Base-by-base conservation (phyloP, 352 stramenopile species). In the Globisporangium lucens region DNA sequence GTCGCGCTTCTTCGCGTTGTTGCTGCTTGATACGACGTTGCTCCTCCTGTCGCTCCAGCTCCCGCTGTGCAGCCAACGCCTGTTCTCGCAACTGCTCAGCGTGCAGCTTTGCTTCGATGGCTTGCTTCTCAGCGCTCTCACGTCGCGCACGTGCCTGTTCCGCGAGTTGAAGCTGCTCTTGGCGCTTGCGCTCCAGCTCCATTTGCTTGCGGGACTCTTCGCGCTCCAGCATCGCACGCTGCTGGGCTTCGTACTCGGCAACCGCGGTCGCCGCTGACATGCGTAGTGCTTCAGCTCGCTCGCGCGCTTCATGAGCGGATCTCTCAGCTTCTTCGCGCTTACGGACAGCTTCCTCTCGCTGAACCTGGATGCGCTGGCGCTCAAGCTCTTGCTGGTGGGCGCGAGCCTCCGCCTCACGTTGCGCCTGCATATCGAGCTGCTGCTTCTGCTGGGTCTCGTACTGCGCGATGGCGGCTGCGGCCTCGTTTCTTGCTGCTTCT, bases 201-300 rank as follows among this genome's bases (percentile, higher is more conserved):
- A 76, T 51, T 33, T 91, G 82, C 70, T 81, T 80, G 33, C 83
- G 77, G n/a, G 68, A 67, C 41, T 87, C 85, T 51, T 90, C 85
- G 10, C 81, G 78, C 69, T 93, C 85, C 30, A 77, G 65, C 4
- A 76, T 73, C n/a, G 77, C 72, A 27, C 78, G 75, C 65, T 91
- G 85, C 70, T 93, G 82, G 20, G 66, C 70, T 51, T 93, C 85
- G 33, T 82, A 90, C 55, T 93, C 82, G 27, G 68, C 71, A 56
- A 93, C 80, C 9, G 83, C 85, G 24, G 65, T 77, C 68, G 87
- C 71, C 15, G 85, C 85, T n/a, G 81, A 89, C 13, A 79, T 63
- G 3, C 79, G 71, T 69, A 88, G 84, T 5, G 82, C 75, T 29
- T 94, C 84, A 1, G 84, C 84, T 13, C 83, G 77, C 43, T 92